Evolutionary conservation across 2,329 filamentous ascomycete species (phyloP), one percentile per base, ranked within the genome.

Genomic region (Phaeosphaeria sp.): DNA sequence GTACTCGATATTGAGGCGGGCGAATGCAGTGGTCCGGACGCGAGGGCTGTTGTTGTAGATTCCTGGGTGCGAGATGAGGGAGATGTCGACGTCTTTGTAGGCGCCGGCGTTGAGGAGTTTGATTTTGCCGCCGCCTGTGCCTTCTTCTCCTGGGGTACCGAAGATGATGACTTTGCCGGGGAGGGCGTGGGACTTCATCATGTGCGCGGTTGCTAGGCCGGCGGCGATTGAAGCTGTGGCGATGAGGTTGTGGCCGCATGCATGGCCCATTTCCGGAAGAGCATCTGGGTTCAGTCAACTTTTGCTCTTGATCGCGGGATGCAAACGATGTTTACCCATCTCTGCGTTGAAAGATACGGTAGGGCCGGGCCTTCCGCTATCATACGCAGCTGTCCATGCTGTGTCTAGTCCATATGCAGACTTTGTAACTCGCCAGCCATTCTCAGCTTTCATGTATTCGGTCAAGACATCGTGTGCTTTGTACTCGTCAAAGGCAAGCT

Each of bases 241-340:
- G 53, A 85, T 85, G 39, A 85, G 77, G 59, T 85, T 85, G 71
- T 85, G 84, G 3, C 84, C 84, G 54, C 84, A 86, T 7, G 82
- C 82, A 62, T 85, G 83, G 36, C 83, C 83, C 7, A 85, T 77
- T 1, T 77, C 79, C 1, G 82, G 80, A 3, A 85, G 75, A 2
- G 82, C 82, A 63, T 85, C 81, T 55, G 25, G 2, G 15, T 20
- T 7, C 17, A 42, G 18, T 52, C 10, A 52, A n/a, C n/a, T 11
- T n/a, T 36, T 36, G 13, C 3, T 36, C n/a, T 5, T 6, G 13
- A 6, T 23, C 4, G 21, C 22, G n/a, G 7, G n/a, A 13, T 23
- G 20, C 15, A 43, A 39, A 10, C 1, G 23, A 1, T 41, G 22
- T 58, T 15, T 53, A 69, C 68, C 68, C 67, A 71, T 69, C 55